These are phyloP conservation scores for Ensete glaucum DNA, from an alignment of 176 grass and related monocot genomes.

Conservation along the genomic window DNA sequence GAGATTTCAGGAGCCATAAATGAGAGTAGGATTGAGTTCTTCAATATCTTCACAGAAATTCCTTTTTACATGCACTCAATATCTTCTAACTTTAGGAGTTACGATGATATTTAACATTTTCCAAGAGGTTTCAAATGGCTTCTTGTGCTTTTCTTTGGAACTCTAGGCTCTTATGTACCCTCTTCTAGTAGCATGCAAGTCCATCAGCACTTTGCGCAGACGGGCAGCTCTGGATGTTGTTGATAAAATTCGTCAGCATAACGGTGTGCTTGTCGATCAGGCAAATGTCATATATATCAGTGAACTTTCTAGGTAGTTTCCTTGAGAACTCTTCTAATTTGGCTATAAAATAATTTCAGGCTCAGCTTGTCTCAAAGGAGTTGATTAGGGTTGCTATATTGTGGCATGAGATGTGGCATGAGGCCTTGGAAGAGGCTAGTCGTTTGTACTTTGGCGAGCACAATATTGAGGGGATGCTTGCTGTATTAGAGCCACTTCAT, in stretches of 20 bases:
- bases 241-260: constrained; percentile 95
- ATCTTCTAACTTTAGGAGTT: too few species aligned
- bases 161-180: constrained; percentile 95
- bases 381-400: constrained; percentile 94
- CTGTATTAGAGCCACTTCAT: constrained; percentile 83
- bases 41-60: too few species aligned
- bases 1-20: too few species aligned
- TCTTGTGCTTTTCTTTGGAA: constrained; percentile 12
- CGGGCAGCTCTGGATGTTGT: constrained; percentile 83
- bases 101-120: too few species aligned
- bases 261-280: constrained; percentile 92
- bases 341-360: constrained; percentile 36
- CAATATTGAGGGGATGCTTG: constrained; percentile 93
- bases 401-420: constrained; percentile 99
- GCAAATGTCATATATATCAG: constrained; percentile 23
- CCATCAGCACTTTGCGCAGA: constrained; percentile 81
- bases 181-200: constrained; percentile 97
- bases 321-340: constrained; percentile 20
- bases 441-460: constrained; percentile 98
- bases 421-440: constrained; percentile 95
- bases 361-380: constrained; percentile 93
- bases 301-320: constrained; percentile 2
- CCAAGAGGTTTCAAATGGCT: background rate
- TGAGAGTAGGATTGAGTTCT: too few species aligned
- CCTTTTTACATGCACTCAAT: too few species aligned